Evolutionary conservation across 805 yeast species (phyloP).

Genomic region (Hanseniaspora singularis): DNA sequence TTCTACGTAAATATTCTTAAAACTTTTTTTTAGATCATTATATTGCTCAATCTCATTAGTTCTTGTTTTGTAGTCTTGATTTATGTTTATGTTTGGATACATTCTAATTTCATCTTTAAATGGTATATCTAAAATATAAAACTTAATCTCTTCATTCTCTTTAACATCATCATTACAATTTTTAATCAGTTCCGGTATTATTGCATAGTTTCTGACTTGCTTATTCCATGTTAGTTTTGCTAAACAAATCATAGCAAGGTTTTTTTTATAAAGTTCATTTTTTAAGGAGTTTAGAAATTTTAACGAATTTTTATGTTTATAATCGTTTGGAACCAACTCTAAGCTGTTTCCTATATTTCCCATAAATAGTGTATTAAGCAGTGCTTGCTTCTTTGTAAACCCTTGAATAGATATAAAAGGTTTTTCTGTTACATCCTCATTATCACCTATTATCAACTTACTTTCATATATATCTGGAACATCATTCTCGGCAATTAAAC

Average conservation of each 20-base stretch:
- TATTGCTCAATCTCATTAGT: background rate
- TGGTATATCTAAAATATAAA: conserved; percentile 1
- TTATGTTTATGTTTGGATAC: conserved; percentile 3
- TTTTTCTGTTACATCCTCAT: background rate
- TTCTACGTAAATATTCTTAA: background rate
- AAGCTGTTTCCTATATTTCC: background rate
- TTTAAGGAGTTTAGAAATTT: background rate
- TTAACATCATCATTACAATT: background rate
- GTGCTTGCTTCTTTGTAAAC: background rate
- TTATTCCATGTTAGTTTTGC: background rate
- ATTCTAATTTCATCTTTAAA: conserved; percentile 10
- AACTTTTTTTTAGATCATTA: background rate
- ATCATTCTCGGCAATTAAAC: background rate
- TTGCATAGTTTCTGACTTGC: conserved; percentile 7
- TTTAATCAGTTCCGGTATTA: background rate
- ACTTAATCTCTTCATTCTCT: background rate
- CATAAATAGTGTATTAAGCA: background rate
- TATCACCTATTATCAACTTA: background rate
- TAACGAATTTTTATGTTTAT: background rate
- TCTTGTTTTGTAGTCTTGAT: conserved; percentile 6
- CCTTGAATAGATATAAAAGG: background rate
- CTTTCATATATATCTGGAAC: background rate
- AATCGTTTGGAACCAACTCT: background rate
- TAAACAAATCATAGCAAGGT: background rate
- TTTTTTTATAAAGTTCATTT: background rate